phyloP scores from a whole-genome alignment of 441 rosid genomes.

The Euphorbia celastroides region DNA sequence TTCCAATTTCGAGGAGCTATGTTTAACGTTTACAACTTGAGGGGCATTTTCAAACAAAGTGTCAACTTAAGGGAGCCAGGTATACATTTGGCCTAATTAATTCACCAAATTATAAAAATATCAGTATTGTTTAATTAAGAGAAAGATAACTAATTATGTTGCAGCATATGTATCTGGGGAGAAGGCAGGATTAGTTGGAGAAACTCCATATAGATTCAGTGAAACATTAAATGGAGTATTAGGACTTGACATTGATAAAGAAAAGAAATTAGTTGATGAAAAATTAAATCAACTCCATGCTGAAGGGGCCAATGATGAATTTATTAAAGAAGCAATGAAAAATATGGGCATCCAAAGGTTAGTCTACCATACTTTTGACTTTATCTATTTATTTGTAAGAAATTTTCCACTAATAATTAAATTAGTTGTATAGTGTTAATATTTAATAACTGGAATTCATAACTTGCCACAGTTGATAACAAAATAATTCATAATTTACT shows the following conservation, averaged over 20 bases:
- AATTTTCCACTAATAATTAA: no score
- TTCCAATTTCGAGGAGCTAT: no score
- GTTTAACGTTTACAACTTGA: no score
- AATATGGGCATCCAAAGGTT: constrained; percentile 35
- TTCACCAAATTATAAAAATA: neutral
- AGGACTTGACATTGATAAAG: constrained; percentile 45
- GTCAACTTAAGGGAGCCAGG: no score
- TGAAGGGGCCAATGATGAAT: neutral
- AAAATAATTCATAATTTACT: no score
- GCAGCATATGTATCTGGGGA: constrained; percentile 79
- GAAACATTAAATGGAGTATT: constrained; percentile 43
- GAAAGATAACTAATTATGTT: neutral
- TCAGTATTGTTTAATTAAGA: neutral
- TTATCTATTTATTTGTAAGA: neutral
- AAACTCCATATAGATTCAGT: constrained; percentile 42
- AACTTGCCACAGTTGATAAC: no score
- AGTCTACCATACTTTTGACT: neutral
- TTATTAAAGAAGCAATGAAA: constrained; percentile 23
- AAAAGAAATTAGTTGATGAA: constrained; percentile 35
- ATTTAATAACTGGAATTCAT: no score
- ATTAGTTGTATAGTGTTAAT: no score
- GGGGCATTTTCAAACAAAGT: no score
- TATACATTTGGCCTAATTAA: neutral
- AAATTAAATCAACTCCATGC: constrained; percentile 18
- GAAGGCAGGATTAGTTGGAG: constrained; percentile 46